These are phyloP conservation scores for Lepraria neglecta DNA, from an alignment of 495 filamentous ascomycete genomes.

Conservation along the genomic window DNA sequence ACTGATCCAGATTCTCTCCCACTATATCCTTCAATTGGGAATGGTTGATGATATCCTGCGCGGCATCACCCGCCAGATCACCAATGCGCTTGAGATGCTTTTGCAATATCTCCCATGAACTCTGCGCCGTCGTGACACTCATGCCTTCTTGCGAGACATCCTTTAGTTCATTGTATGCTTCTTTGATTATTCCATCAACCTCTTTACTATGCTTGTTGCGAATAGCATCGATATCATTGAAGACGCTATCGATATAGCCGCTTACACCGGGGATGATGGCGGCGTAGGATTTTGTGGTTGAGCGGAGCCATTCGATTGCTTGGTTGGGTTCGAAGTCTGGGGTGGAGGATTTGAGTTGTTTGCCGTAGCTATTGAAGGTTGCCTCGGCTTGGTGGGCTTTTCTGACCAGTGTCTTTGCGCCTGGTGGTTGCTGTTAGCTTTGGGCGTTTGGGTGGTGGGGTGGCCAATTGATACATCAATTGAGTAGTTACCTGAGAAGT, in stretches of 20 bases:
- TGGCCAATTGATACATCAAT: conserved; percentile 5
- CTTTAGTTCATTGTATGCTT: conserved; percentile 54
- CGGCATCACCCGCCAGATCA: conserved; percentile 49
- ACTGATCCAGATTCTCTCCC: conserved; percentile 52
- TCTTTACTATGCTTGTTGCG: conserved; percentile 53
- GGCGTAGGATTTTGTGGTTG: conserved; percentile 54
- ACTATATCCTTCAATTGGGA: conserved; percentile 61
- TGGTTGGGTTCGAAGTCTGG: conserved; percentile 49
- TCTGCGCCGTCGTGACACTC: conserved; percentile 44
- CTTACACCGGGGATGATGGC: conserved; percentile 61
- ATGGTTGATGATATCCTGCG: conserved; percentile 54
- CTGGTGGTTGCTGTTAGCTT: conserved; percentile 6
- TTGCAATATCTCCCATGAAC: conserved; percentile 48
- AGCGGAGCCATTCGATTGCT: conserved; percentile 50
- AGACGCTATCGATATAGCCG: conserved; percentile 52
- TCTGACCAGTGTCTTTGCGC: conserved; percentile 47
- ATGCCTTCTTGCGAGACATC: conserved; percentile 45
- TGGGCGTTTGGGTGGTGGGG: not conserved
- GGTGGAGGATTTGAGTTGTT: conserved; percentile 46
- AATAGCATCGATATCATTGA: conserved; percentile 57
- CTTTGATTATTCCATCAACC: conserved; percentile 53
- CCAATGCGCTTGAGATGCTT: conserved; percentile 46
- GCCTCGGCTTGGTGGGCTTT: conserved; percentile 45
- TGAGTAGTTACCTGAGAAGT: conserved; percentile 40
- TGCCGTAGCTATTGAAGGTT: conserved; percentile 46